phyloP scores from a whole-genome alignment of 208 protist species.

The Wallacemonas sp. region DNA sequence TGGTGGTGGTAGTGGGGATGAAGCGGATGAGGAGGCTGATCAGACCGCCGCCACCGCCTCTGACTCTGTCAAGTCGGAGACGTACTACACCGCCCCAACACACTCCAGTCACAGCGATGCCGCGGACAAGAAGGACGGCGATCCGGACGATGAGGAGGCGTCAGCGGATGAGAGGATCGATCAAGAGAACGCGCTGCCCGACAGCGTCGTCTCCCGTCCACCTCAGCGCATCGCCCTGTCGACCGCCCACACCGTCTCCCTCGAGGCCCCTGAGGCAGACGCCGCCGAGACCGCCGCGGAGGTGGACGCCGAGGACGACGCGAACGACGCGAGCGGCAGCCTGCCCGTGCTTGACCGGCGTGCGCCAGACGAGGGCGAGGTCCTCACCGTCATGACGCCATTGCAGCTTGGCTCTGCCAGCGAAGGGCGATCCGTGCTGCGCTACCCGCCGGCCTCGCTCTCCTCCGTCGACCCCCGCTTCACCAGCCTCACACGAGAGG shows the following conservation, averaged over 20 bases:
- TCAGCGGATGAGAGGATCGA: too few relatives aligned
- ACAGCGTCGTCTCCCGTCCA: too few relatives aligned
- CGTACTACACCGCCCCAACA: not conserved
- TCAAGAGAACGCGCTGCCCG: too few relatives aligned
- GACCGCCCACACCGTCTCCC: too few relatives aligned
- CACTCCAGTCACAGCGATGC: not conserved
- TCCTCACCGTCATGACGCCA: conserved; percentile 3
- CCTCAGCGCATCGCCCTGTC: too few relatives aligned
- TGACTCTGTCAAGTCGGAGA: not conserved
- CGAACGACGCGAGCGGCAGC: not conserved
- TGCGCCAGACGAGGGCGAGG: not conserved
- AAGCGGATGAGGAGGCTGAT: not conserved
- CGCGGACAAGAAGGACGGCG: not conserved
- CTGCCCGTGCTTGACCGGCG: not conserved
- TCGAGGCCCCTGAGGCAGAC: too few relatives aligned
- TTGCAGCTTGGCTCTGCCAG: conserved; percentile 17
- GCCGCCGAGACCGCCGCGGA: conserved; percentile 8
- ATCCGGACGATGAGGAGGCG: not conserved
- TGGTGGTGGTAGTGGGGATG: too few relatives aligned
- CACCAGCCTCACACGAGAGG: too few relatives aligned
- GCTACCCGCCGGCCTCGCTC: not conserved
- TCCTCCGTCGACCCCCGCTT: not conserved
- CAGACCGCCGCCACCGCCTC: not conserved
- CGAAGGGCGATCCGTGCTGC: not conserved
- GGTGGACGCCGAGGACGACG: conserved; percentile 1